phyloP scores from a whole-genome alignment of 78 protist genomes.

The Polysphondylium violaceum region DNA sequence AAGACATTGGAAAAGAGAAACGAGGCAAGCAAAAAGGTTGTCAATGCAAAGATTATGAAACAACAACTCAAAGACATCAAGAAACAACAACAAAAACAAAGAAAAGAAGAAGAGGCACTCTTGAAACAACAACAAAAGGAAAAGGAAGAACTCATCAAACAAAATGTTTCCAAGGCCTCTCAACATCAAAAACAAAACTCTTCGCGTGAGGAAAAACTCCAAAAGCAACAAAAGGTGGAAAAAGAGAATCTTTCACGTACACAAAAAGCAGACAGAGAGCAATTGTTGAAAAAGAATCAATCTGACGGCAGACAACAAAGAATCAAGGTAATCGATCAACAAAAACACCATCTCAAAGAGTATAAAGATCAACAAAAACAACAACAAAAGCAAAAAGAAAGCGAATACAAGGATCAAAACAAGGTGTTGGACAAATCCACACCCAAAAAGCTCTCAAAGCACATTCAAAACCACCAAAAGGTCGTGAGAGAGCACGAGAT shows the following conservation, averaged over 20 bases:
- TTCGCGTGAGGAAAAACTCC: constrained; percentile 26
- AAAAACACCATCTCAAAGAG: constrained; percentile 72
- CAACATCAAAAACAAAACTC: constrained; percentile 67
- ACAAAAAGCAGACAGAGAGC: constrained; percentile 68
- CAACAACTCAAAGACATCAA: constrained; percentile 76
- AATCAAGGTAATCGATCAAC: constrained; percentile 36
- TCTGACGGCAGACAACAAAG: constrained; percentile 42
- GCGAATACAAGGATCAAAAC: constrained; percentile 45
- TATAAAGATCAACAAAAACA: constrained; percentile 67
- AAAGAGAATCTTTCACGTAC: constrained; percentile 50
- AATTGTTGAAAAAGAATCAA: constrained; percentile 54
- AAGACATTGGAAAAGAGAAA: constrained; percentile 77
- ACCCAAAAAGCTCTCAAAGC: constrained; percentile 72
- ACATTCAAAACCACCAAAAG: constrained; percentile 64
- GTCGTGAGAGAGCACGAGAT: constrained; percentile 53
- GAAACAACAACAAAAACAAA: constrained; percentile 73
- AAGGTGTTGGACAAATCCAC: constrained; percentile 52
- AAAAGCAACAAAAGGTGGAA: constrained; percentile 51
- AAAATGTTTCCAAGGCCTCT: constrained; percentile 25
- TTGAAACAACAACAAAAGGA: constrained; percentile 73
- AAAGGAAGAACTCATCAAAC: constrained; percentile 67
- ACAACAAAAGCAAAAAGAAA: constrained; percentile 64
- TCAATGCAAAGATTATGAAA: constrained; percentile 70
- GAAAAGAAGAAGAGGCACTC: constrained; percentile 62
- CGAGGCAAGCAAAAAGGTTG: constrained; percentile 73